Base-by-base conservation (phyloP, 768 basidiomycete species). In the Mycena leptocephala region DNA sequence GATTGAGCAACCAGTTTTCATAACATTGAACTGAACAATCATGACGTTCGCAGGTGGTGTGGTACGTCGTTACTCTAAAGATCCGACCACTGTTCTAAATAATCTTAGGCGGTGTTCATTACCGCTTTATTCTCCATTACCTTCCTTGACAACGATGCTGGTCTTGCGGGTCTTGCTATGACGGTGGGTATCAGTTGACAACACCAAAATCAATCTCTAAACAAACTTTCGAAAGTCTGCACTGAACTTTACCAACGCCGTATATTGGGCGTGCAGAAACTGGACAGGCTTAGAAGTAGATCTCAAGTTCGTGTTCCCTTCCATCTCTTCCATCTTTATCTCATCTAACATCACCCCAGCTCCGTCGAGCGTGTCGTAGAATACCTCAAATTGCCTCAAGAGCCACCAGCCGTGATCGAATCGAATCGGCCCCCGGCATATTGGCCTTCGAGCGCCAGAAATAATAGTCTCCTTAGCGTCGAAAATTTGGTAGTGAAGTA, bases 331-430 rank as follows among this genome's bases (percentile, higher is more conserved):
- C 2, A 7, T 20, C 43, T 24, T 14, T 5, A 7, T 20, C 43
- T 14, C 28, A 33, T 35, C 18, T 61, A 30, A 66, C 43, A 14
- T 41, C 67, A 35, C 18, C 7, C 8, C 66, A 96, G 95, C 86
- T 94, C 95, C 16, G 96, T 98, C 6, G 97, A 99, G 83, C 95
- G 97, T 73, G 90, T 97, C 18, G 92, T 96, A 9, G 97, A 98
- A 87, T 98, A 97, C 86, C 92, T 98, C 30, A 91, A 95, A 65
- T 89, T 98, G 7, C 96, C 96, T 0, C 95, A 96, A 82, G 96
- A 98, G 81, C 94, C 97, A 0, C 92, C 95, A 3, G 88, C 93
- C 0, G 81, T 94, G 72, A 93, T 97, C 62, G 93, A 96, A 77
- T 89, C 90, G 0, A 90, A 90, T 70, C 91, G 95, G 9, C 94